Conservation (phyloP, 1,284 basidiomycete genomes). For the Mycena citricolor region DNA sequence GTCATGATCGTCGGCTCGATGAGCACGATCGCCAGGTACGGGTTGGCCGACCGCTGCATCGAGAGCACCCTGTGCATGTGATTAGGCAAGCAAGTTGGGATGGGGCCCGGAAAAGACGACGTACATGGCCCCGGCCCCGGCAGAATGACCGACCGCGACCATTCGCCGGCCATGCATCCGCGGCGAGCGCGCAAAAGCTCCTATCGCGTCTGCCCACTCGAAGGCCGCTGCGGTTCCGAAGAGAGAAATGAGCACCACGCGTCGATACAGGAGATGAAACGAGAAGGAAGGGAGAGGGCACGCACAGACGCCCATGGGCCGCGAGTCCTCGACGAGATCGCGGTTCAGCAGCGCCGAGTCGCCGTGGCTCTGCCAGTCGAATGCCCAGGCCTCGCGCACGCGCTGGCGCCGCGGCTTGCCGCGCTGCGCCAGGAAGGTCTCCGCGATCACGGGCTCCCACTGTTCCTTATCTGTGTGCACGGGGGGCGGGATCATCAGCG, state of each 20-base stretch:
- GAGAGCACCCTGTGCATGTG: slow-evolving; percentile 15
- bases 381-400: slow-evolving; percentile 9
- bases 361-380: slow-evolving; percentile 21
- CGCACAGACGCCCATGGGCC: slow-evolving; percentile 6
- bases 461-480: slow-evolving; percentile 23
- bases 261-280: too few species aligned
- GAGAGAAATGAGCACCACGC: too few species aligned
- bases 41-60: slow-evolving; percentile 6
- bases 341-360: slow-evolving; percentile 12
- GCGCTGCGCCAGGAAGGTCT: slow-evolving; percentile 1
- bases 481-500: too few species aligned
- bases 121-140: slow-evolving; percentile 10
- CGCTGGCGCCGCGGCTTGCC: not conserved
- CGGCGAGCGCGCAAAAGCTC: slow-evolving; percentile 2
- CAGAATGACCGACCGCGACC: slow-evolving; percentile 14
- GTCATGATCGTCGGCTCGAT: slow-evolving; percentile 14
- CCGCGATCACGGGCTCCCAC: slow-evolving; percentile 13
- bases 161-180: slow-evolving; percentile 1
- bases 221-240: slow-evolving; percentile 3
- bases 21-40: slow-evolving; percentile 7
- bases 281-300: not conserved
- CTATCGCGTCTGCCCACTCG: slow-evolving; percentile 10
- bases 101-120: not conserved
- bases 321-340: slow-evolving; percentile 4
- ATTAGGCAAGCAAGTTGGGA: not conserved